These are phyloP conservation scores for Globisporangium acanthophoron DNA, from an alignment of 352 stramenopile species.

Conservation along the genomic window DNA sequence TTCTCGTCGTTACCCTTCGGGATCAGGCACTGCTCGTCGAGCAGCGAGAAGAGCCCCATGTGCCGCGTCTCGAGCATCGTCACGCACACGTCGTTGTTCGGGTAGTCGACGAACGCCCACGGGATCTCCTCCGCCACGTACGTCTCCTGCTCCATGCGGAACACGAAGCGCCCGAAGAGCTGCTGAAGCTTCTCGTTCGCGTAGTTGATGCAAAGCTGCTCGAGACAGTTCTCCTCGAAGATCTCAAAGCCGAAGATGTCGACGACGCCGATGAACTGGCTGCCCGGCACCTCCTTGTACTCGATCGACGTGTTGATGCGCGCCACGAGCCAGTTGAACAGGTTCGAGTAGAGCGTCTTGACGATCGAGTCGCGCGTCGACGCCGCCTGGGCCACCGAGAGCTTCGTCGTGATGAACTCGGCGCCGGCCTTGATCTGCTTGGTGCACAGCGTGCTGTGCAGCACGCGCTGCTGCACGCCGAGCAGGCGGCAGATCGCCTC, in stretches of 20 bases:
- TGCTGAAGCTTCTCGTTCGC: conserved; percentile 88
- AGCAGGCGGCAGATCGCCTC: conserved; percentile 60
- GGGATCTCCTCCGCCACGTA: conserved; percentile 82
- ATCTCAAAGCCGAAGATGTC: conserved; percentile 92
- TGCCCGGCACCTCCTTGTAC: conserved; percentile 61
- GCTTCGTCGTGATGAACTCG: conserved; percentile 69
- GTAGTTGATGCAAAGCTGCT: conserved; percentile 88
- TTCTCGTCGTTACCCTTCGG: conserved; percentile 79
- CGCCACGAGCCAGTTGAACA: conserved; percentile 94
- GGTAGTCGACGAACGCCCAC: conserved; percentile 84
- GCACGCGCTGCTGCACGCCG: conserved; percentile 38
- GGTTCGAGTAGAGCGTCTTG: conserved; percentile 84
- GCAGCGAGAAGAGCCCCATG: conserved; percentile 73
- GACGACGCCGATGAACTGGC: conserved; percentile 72
- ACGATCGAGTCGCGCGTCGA: conserved; percentile 81
- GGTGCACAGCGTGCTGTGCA: conserved; percentile 61
- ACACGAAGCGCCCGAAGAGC: conserved; percentile 75
- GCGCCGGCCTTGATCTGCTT: conserved; percentile 77
- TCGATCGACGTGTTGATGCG: conserved; percentile 91
- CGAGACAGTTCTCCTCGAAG: conserved; percentile 89
- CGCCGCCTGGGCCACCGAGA: conserved; percentile 60
- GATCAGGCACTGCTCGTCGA: conserved; percentile 86
- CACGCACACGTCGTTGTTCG: conserved; percentile 83
- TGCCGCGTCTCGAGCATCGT: conserved; percentile 66
- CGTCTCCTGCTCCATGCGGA: conserved; percentile 83